Evolutionary conservation across 495 filamentous ascomycete genomes (phyloP).

Genomic region (Penicillium cosmopolitanum): DNA sequence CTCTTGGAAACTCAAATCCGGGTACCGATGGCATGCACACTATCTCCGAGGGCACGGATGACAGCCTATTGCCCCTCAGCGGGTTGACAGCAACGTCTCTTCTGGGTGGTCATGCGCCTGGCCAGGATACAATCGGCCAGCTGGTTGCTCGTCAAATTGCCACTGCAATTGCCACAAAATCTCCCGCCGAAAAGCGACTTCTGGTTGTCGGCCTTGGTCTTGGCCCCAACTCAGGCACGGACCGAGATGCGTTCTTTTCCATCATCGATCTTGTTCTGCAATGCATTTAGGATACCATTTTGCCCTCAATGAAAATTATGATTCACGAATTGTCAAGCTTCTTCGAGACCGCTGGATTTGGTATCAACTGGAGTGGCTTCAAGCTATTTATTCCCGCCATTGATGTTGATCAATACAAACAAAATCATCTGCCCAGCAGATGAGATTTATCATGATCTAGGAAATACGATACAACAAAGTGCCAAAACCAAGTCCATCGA

Average conservation of each 20-base stretch:
- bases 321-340: background rate
- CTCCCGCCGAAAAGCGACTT: slow-evolving; percentile 76
- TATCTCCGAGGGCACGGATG: slow-evolving; percentile 52
- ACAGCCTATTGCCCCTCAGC: slow-evolving; percentile 70
- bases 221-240: slow-evolving; percentile 56
- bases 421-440: background rate
- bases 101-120: slow-evolving; percentile 78
- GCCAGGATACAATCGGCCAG: slow-evolving; percentile 83
- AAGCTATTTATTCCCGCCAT: background rate
- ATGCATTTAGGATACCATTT: slow-evolving; percentile 50
- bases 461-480: slow-evolving; percentile 35
- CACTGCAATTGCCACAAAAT: slow-evolving; percentile 69
- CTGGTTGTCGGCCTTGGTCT: slow-evolving; percentile 84
- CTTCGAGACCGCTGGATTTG: background rate
- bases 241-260: slow-evolving; percentile 78
- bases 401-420: background rate
- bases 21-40: slow-evolving; percentile 52
- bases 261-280: slow-evolving; percentile 79
- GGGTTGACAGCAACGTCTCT: slow-evolving; percentile 87
- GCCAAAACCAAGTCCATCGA: slow-evolving; percentile 42
- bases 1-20: slow-evolving; percentile 69
- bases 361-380: background rate
- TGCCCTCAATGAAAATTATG: slow-evolving; percentile 1
- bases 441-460: background rate
- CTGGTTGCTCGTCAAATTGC: slow-evolving; percentile 88